Conservation (phyloP, 495 filamentous ascomycete species). For the Xylaria sp. region DNA sequence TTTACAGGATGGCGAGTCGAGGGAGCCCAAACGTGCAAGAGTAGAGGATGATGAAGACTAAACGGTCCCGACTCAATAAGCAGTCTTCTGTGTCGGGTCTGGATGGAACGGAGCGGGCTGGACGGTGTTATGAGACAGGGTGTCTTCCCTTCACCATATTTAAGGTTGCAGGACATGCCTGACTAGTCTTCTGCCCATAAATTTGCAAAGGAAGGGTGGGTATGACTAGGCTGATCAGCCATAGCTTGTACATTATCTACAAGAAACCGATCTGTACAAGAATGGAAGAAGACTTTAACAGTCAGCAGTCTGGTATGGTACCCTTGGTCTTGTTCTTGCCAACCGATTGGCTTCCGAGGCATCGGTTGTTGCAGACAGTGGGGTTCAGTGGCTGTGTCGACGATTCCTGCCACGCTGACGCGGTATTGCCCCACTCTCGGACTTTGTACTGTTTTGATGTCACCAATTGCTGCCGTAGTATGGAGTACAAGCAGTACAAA, state of each 20-base stretch:
- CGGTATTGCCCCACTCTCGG: not conserved
- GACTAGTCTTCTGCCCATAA: not conserved
- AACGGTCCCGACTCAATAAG: not conserved
- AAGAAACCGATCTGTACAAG: not conserved
- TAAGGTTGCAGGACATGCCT: not conserved
- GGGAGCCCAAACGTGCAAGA: constrained; percentile 76
- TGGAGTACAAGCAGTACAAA: too few species aligned
- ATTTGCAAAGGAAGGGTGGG: not conserved
- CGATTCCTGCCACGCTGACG: too few species aligned
- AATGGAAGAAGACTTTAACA: not conserved
- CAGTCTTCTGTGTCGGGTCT: not conserved
- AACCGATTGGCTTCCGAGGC: constrained; percentile 4
- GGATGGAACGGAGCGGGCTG: not conserved
- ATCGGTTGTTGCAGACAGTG: not conserved
- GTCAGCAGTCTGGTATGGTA: not conserved
- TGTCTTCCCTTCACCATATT: not conserved
- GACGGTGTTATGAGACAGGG: not conserved
- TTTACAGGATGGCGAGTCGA: constrained; percentile 74
- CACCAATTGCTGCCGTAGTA: not conserved
- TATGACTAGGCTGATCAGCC: not conserved
- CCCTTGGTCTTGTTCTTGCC: not conserved
- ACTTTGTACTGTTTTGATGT: not conserved
- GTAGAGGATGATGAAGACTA: constrained; percentile 75
- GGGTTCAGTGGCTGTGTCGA: constrained; percentile 3
- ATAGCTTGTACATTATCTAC: constrained; percentile 2